These are phyloP conservation scores for Fraxinus velutina DNA, from an alignment of 305 asterid species.

Conservation along the genomic window DNA sequence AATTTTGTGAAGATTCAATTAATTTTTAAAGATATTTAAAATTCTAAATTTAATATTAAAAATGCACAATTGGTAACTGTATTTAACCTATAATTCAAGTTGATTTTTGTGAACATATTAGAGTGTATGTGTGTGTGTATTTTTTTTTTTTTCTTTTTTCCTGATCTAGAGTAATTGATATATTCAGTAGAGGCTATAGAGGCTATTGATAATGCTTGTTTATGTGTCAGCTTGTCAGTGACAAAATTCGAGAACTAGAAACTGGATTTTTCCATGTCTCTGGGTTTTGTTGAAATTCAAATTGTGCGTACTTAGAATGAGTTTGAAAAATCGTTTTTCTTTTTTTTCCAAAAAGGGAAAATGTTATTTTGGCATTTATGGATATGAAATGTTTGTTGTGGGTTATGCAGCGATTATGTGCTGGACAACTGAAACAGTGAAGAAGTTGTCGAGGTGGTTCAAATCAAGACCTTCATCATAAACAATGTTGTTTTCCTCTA, in stretches of 20 bases:
- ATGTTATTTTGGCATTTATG: background rate
- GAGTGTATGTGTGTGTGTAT: background rate
- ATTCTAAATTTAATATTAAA: background rate
- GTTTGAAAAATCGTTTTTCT: background rate
- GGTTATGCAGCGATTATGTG: background rate
- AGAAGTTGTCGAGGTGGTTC: background rate
- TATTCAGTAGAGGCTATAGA: background rate
- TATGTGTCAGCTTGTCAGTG: background rate
- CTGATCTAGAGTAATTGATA: background rate
- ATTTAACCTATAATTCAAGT: background rate
- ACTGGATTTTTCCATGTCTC: background rate
- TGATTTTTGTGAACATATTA: background rate
- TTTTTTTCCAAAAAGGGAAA: background rate
- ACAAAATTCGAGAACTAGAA: background rate
- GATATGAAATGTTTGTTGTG: background rate
- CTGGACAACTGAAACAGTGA: background rate
- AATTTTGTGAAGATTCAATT: background rate
- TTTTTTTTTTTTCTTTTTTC: background rate
- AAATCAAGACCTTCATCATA: background rate
- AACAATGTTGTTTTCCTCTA: background rate
- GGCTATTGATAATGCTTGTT: background rate
- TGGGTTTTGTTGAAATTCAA: background rate
- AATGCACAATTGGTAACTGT: background rate
- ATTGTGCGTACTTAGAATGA: background rate
- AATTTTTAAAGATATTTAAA: background rate